Evolutionary conservation across 345 rosid genomes (phyloP), one percentile per base, ranked within the genome.

Genomic region (Linum tenue): DNA sequence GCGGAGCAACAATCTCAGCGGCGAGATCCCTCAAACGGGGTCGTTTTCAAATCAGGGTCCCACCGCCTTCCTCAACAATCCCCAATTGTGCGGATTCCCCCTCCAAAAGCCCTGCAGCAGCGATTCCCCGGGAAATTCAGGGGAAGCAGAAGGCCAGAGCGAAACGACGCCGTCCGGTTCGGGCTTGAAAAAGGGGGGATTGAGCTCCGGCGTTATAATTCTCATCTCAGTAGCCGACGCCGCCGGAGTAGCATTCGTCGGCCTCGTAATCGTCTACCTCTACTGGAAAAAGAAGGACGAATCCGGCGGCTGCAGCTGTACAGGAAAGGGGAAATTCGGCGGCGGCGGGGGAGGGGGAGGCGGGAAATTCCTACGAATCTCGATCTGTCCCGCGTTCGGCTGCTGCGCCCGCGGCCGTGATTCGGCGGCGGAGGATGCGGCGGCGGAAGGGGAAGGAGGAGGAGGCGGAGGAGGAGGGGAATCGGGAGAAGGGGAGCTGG

Each of bases 11-110:
- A 80, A 95, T 71, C 75, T 95, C 8, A 82, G 77, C 72, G 99
- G 99, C 0, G 87, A 91, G 69, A 91, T 95, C 31, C 99, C 99
- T 38, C 91, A 88, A 76, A 79, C 90, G 0, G 97, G 97, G 12
- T 89, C 99, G 2, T 95, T 95, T 79, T 76, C 86, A 0, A 91
- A 86, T 78, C 99, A 91, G 59, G 99, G 99, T 59, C 99, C 99
- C 42, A 91, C 96, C 10, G 99, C 97, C 17, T 95, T 95, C 62
- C 92, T 95, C 65, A 72, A 76, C 48, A 95, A 95, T 12, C 95
- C 97, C 11, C 69, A 68, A 38, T 56, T 95, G 41, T 95, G 97
- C 48, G 97, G 99, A 0, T 95, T 95, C 66, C 99, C 99, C 70
- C 89, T 95, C 36, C 96, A 91, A 70, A 88, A 87, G 67, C 56